Base-by-base conservation (phyloP, 139 green algal genomes). In the Nannochloris sp. region DNA sequence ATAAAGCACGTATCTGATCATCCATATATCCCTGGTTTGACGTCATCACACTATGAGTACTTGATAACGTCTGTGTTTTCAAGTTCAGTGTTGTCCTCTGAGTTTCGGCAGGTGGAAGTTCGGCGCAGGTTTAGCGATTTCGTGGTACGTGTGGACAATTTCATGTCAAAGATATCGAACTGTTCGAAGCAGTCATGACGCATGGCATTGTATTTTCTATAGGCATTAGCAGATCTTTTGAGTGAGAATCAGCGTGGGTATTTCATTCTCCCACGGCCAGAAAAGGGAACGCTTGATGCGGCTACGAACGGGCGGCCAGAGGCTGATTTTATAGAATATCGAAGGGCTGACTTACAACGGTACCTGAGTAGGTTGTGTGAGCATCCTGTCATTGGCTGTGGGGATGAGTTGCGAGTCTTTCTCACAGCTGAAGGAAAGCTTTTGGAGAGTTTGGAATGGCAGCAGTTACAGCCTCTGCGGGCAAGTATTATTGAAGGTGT, bases 261-360 rank as follows among this genome's bases (percentile, higher is more conserved):
- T 73, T 93, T 97, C 67, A 78, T 96, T 6, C 91, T 91, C 24
- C 87, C 86, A 1, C 70, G 94, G 50, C 91, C 91, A 12, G 84
- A 94, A 59, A 97, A 96, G 76, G 86, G 80, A 67, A 79, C 83
- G 24, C 71, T 95, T 23, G 85, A 95, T 40, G 69, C 73, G 3
- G 56, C 74, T 81, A 66, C 79, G 48, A 69, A 6, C 16, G 60
- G 24, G 34, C 60, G 73, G 57, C 46, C 71, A 34, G 67, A 77
- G 43, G 53, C 48, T 29, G 77, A 83, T 3, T 97, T 97, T 72
- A 69, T 97, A 40, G 83, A 96, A 71, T 68, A 83, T 21, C 70
- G 91, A 3, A 69, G 73, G 18, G 25, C 68, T 4, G 80, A 82
- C 7, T 75, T 98, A 63, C 76, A 96, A 65, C 79, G 81, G 18